These are phyloP conservation scores for Populus davidiana DNA, from an alignment of 345 rosid genomes.

Conservation along the genomic window DNA sequence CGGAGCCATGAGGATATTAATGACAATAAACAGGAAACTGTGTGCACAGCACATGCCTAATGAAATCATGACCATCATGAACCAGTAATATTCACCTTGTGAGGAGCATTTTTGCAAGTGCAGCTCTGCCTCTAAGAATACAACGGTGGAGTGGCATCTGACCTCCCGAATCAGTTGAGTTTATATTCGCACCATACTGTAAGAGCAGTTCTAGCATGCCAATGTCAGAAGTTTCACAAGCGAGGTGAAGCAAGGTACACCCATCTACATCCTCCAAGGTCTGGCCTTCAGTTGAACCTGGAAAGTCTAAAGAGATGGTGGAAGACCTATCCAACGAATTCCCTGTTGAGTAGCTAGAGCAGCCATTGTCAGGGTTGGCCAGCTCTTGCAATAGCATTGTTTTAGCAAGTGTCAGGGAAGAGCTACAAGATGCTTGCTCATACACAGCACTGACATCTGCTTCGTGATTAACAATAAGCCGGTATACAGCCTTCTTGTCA, in stretches of 20 bases:
- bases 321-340: conserved; percentile 68
- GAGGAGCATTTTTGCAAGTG: conserved; percentile 73
- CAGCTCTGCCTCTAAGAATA: conserved; percentile 56
- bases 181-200: conserved; percentile 87
- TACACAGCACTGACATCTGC: conserved; percentile 64
- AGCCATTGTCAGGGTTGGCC: conserved; percentile 47
- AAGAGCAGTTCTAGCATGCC: conserved; percentile 97
- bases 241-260: conserved; percentile 84
- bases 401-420: conserved; percentile 82
- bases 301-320: conserved; percentile 52
- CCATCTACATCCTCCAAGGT: conserved; percentile 59
- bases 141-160: conserved; percentile 79
- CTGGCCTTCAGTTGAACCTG: conserved; percentile 45
- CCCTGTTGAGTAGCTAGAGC: conserved; percentile 51
- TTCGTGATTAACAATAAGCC: conserved; percentile 71
- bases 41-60: neutral
- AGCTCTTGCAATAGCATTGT: conserved; percentile 79
- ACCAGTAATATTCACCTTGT: conserved; percentile 50
- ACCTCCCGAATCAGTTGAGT: conserved; percentile 72
- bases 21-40: neutral
- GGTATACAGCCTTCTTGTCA: conserved; percentile 88
- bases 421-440: conserved; percentile 56
- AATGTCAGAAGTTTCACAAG: conserved; percentile 89
- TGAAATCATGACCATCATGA: neutral
- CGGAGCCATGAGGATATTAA: neutral